Base-by-base conservation (phyloP, 208 protist species). In the Acanthamoeba divionensis region DNA sequence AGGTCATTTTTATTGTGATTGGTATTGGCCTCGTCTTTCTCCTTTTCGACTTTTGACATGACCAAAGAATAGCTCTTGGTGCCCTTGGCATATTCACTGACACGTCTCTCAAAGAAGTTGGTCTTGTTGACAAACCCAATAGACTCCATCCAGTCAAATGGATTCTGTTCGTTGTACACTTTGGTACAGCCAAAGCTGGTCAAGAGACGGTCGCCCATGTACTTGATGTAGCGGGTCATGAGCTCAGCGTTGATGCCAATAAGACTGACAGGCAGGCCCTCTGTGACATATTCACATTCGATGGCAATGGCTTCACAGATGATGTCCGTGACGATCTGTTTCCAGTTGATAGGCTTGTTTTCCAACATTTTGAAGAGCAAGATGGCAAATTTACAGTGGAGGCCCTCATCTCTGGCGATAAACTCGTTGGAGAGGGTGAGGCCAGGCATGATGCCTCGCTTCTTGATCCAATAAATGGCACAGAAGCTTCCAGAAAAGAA, bases 111-210 rank as follows among this genome's bases (percentile, higher is more conserved):
- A 91, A 99, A 99, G 94, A 99, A 99, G 97, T 99, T 99, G 44
- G 98, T 99, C 96, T 99, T 99, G 89, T 98, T 97, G 93, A 98
- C 96, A 54, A 99, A 95, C 18, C 97, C 99, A 89, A 99, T 99
- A 93, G 99, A 96, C 91, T 99, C 98, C 99, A 99, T 99, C 95
- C 98, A 99, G 92, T 99, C 98, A 90, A 99, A 99, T 12, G 99
- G 99, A 94, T 99, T 99, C 67, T 91, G 91, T n/a, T 93, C 55
- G 75, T 99, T 97, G 95, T 98, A 99, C 85, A 97, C 88, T 93
- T 99, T 99, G 79, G 95, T 93, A 79, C 95, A 92, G 26, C 98
- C 98, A 13, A 99, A 95, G 0, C 96, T 94, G 44, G 98, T 94
- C 0, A 99, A 92, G 26, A 99, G 97, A n/a, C 98, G 96, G 94